Evolutionary conservation across 345 rosid genomes (phyloP).

Genomic region (Bruguiera gymnorhiza): DNA sequence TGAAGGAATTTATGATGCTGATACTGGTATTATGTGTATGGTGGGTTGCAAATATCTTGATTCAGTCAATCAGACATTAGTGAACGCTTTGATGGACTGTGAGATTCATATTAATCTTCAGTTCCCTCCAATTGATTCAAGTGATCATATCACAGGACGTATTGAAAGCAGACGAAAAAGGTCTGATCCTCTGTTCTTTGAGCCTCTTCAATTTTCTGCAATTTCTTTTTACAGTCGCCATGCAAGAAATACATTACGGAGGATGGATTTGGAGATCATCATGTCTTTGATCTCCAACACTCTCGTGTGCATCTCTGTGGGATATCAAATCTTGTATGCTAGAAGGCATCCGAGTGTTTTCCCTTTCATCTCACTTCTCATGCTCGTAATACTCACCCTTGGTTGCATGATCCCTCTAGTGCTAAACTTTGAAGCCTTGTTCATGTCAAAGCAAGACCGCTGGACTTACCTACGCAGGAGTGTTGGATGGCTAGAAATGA

Average conservation of each 20-base stretch:
- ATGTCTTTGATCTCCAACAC: constrained; percentile 21
- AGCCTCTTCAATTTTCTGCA: constrained; percentile 11
- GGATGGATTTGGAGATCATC: constrained; percentile 27
- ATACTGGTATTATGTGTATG: constrained; percentile 31
- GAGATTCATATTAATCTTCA: constrained; percentile 16
- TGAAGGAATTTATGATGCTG: constrained; percentile 31
- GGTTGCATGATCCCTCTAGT: constrained; percentile 27
- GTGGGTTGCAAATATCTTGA: constrained; percentile 19
- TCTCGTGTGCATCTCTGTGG: constrained; percentile 18
- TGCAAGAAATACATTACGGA: constrained; percentile 3
- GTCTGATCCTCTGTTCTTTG: constrained; percentile 3
- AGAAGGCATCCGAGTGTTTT: constrained; percentile 15
- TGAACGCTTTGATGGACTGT: constrained; percentile 14
- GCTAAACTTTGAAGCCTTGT: constrained; percentile 28
- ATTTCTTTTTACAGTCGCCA: background rate
- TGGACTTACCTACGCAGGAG: background rate
- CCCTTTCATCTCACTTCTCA: constrained; percentile 22
- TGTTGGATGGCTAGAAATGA: constrained; percentile 16
- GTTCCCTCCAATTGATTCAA: constrained; percentile 23
- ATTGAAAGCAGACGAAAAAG: constrained; percentile 3
- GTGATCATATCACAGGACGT: constrained; percentile 12
- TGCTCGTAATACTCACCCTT: constrained; percentile 19
- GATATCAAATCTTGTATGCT: constrained; percentile 21
- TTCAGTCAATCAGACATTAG: background rate
- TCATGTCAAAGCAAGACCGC: background rate